A percentile compares a stretch with the other conserved stretches of the same genome.
Conservation (phyloP, 441 rosid genomes). For the Pelargonium myrrhifolium region DNA sequence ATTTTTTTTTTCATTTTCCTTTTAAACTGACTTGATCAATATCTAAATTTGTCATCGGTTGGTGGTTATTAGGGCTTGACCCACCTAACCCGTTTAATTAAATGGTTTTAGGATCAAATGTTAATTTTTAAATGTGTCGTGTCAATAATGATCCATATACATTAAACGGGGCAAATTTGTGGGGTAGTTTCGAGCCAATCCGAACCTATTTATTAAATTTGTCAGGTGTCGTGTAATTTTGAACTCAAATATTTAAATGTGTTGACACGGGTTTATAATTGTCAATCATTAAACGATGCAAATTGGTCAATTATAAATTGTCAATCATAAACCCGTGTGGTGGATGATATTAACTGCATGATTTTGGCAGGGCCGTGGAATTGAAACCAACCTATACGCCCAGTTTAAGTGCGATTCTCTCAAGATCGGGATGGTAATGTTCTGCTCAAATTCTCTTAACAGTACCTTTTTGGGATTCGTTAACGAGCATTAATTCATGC, state of each 20-base stretch:
- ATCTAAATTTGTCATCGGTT: neutral
- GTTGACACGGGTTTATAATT: too few species aligned
- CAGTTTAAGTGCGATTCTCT: conserved; percentile 91
- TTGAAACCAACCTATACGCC: conserved; percentile 95
- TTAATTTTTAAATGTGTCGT: too few species aligned
- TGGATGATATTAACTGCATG: neutral
- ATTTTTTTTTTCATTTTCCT: neutral
- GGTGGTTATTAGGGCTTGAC: neutral
- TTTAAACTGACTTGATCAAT: neutral
- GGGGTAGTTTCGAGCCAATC: too few species aligned
- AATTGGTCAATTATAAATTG: neutral
- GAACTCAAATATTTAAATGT: too few species aligned
- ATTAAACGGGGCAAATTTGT: too few species aligned
- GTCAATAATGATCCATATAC: too few species aligned
- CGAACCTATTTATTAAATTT: too few species aligned
- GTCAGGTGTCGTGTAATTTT: too few species aligned
- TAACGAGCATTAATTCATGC: neutral
- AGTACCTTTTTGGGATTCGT: neutral
- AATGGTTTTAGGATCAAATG: too few species aligned
- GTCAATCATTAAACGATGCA: too few species aligned
- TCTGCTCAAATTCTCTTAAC: neutral
- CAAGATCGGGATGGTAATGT: conserved; percentile 84
- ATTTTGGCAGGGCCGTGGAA: conserved; percentile 79
- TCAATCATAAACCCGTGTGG: neutral
- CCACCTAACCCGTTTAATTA: too few species aligned